A percentile compares a stretch with the other conserved stretches of the same genome.
Evolutionary conservation across 164 flowering plant species (phyloP).

Genomic region (Magnolia sinica): DNA sequence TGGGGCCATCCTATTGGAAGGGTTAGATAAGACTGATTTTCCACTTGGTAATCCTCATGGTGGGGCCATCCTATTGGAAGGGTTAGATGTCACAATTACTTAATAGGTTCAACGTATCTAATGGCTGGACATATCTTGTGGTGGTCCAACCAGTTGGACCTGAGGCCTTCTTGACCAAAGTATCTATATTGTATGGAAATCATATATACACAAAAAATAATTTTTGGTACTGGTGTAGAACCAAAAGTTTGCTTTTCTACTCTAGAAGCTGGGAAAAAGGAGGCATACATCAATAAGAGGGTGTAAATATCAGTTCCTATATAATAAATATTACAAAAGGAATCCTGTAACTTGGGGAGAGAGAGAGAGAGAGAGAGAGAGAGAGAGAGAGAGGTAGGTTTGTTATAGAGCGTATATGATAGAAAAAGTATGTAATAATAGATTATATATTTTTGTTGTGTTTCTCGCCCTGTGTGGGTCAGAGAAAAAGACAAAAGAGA

Average conservation of each 20-base stretch:
- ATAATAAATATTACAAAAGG: not conserved
- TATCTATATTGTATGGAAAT: no score
- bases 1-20: no score
- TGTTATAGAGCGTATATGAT: not conserved
- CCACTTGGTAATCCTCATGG: no score
- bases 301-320: not conserved
- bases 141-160: no score
- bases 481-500: conserved; percentile 63
- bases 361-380: not conserved
- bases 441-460: conserved; percentile 10
- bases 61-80: no score
- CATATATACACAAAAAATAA: not conserved
- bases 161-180: no score
- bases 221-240: not conserved
- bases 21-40: no score
- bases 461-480: conserved; percentile 15
- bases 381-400: not conserved
- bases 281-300: not conserved
- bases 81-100: no score
- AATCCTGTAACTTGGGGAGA: not conserved
- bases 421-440: conserved; percentile 1
- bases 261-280: not conserved
- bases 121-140: no score
- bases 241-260: not conserved
- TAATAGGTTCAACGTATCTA: no score